Base-by-base conservation (phyloP, 768 basidiomycete species). In the Russula earlei region DNA sequence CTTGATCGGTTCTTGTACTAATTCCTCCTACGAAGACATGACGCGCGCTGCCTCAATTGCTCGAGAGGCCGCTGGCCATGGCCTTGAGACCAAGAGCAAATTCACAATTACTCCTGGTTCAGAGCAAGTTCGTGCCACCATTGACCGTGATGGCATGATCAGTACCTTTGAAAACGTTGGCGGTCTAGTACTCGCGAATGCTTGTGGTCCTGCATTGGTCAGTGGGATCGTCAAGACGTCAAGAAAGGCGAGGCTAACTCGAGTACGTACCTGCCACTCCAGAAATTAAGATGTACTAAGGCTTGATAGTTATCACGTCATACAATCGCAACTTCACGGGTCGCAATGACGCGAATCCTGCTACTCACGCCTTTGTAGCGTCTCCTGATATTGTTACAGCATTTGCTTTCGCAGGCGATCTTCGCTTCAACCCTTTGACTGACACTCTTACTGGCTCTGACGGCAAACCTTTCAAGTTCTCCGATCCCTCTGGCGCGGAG, bases 301-400 rank as follows among this genome's bases (percentile, higher is more conserved):
- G 34, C 4, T 49, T 42, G 45, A 9, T 45, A 91, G 89, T 98
- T 78, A 91, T 99, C 73, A 95, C 95, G 50, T 97, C 94, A 19
- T 99, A 99, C 82, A 99, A 99, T 84, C 94, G 96, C 71, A 99
- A 99, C 85, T 99, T 99, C 78, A 98, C 96, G 63, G 96, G 95
- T 55, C 92, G 96, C 68, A 99, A 99, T 72, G 96, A 98, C 67
- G 94, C 96, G 65, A 98, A 99, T 82, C 93, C 95, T 20, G 93
- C 93, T 60, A 99, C 96, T 31, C 96, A 98, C 72, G 90, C 91
- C 47, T 95, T 94, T 67, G 91, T 95, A 66, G 85, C 91, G 38
- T 92, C 91, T 33, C 91, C 90, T 41, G 90, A 96, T 66, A 75
- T 99, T 69, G 95, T 97, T 69, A 97, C 95, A 63, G 96, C 96